A percentile compares a stretch with the other conserved stretches of the same genome.
Evolutionary conservation across 805 yeast genomes (phyloP).

Genomic region (Candida awuae): DNA sequence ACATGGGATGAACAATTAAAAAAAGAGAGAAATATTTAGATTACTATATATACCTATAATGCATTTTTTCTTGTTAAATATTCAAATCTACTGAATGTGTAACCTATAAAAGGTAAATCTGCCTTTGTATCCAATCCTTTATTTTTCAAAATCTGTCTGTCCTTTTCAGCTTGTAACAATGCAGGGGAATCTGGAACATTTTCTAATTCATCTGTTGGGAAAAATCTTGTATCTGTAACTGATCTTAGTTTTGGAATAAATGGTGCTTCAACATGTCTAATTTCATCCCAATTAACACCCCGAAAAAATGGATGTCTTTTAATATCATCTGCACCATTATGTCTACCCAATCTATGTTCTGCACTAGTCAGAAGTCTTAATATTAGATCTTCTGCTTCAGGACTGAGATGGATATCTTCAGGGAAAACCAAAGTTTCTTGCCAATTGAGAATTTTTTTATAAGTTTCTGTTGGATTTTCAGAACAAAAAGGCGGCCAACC

Average conservation of each 20-base stretch:
- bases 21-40: neutral
- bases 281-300: constrained; percentile 93
- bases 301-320: constrained; percentile 87
- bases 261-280: constrained; percentile 84
- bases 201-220: constrained; percentile 96
- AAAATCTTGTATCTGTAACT: constrained; percentile 92
- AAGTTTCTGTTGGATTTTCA: constrained; percentile 90
- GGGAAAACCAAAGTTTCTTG: constrained; percentile 83
- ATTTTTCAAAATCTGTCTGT: constrained; percentile 44
- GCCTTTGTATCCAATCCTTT: constrained; percentile 54
- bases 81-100: constrained; percentile 92
- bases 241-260: constrained; percentile 87
- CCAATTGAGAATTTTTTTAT: constrained; percentile 86
- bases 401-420: constrained; percentile 81
- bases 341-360: constrained; percentile 75
- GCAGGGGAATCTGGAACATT: constrained; percentile 89
- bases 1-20: constrained; percentile 15
- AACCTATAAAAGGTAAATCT: constrained; percentile 94
- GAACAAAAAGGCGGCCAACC: constrained; percentile 98
- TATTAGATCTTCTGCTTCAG: constrained; percentile 83
- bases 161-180: constrained; percentile 56
- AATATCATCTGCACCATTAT: constrained; percentile 87
- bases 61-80: constrained; percentile 76
- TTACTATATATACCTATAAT: constrained; percentile 11
- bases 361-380: constrained; percentile 67